Evolutionary conservation across 2,329 filamentous ascomycete species (phyloP).

Genomic region (Aspergillus sp.): DNA sequence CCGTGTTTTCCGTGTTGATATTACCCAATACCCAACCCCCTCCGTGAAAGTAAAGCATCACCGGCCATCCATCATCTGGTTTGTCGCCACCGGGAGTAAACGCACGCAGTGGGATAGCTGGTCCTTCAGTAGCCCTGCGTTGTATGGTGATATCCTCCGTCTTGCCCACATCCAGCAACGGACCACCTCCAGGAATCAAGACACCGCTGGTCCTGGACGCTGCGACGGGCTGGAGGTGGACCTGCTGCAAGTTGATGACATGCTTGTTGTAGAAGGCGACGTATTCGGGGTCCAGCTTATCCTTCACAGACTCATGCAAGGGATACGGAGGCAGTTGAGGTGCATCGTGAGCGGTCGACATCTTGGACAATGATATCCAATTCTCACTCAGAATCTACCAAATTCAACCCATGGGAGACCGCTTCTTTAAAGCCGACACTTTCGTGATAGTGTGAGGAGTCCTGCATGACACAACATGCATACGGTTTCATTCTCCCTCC

Average conservation of each 20-base stretch:
- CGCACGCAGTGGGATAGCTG: slow-evolving; percentile 40
- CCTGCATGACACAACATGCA: no score
- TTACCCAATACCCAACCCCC: slow-evolving; percentile 53
- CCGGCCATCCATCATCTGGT: slow-evolving; percentile 46
- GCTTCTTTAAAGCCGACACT: neutral
- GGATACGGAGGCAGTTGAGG: slow-evolving; percentile 36
- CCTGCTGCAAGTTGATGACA: slow-evolving; percentile 45
- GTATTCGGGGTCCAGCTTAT: slow-evolving; percentile 45
- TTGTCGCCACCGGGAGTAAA: slow-evolving; percentile 43
- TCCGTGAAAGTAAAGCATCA: slow-evolving; percentile 51
- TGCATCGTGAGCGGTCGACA: slow-evolving; percentile 10
- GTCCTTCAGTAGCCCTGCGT: slow-evolving; percentile 41
- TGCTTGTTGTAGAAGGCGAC: slow-evolving; percentile 47
- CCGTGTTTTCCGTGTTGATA: slow-evolving; percentile 51
- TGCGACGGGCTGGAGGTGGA: slow-evolving; percentile 47
- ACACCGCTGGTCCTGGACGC: slow-evolving; percentile 45
- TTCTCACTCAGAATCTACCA: neutral
- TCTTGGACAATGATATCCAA: slow-evolving; percentile 1
- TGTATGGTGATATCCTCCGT: slow-evolving; percentile 38
- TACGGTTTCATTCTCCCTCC: no score
- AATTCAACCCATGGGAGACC: no score
- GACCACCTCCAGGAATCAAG: slow-evolving; percentile 47
- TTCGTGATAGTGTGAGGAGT: no score
- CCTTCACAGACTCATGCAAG: slow-evolving; percentile 40
- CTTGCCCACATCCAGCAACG: slow-evolving; percentile 42